phyloP scores from a whole-genome alignment of 257 asterid genomes.

The Primulina eburnea region DNA sequence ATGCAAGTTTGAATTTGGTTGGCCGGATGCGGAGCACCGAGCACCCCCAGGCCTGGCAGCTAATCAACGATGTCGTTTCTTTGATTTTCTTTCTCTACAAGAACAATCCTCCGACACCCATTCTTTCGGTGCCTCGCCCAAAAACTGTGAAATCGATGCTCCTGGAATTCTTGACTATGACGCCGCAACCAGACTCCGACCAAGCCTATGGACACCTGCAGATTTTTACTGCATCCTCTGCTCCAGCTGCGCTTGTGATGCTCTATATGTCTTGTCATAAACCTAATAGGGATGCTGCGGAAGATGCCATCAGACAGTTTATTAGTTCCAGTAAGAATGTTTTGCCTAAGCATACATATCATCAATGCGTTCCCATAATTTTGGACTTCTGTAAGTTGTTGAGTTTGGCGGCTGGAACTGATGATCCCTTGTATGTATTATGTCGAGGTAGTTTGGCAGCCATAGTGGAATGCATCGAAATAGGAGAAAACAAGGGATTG shows the following conservation, averaged over 20 bases:
- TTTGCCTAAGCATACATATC: slow-evolving; percentile 29
- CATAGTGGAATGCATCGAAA: slow-evolving; percentile 36
- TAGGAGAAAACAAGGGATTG: slow-evolving; percentile 25
- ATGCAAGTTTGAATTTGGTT: slow-evolving; percentile 57
- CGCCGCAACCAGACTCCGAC: slow-evolving; percentile 28
- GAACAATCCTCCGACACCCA: slow-evolving; percentile 23
- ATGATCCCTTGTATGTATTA: slow-evolving; percentile 45
- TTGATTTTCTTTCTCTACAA: slow-evolving; percentile 39
- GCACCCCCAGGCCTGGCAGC: slow-evolving; percentile 82
- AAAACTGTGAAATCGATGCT: slow-evolving; percentile 41
- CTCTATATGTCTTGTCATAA: slow-evolving; percentile 55
- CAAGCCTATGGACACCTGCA: slow-evolving; percentile 47
- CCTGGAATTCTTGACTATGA: slow-evolving; percentile 37
- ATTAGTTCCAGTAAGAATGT: slow-evolving; percentile 38
- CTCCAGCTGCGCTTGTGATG: slow-evolving; percentile 69
- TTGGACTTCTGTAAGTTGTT: slow-evolving; percentile 68
- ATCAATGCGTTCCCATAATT: slow-evolving; percentile 45
- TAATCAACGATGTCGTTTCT: slow-evolving; percentile 53
- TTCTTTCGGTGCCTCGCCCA: not conserved
- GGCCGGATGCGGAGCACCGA: slow-evolving; percentile 80
- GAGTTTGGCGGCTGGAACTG: slow-evolving; percentile 41
- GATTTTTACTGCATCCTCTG: slow-evolving; percentile 59
- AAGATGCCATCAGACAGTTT: slow-evolving; percentile 58
- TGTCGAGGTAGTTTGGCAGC: slow-evolving; percentile 58
- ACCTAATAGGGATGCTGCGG: slow-evolving; percentile 44